phyloP scores from a whole-genome alignment of 2,329 filamentous ascomycete genomes.

The Mollisiaceae sp. region DNA sequence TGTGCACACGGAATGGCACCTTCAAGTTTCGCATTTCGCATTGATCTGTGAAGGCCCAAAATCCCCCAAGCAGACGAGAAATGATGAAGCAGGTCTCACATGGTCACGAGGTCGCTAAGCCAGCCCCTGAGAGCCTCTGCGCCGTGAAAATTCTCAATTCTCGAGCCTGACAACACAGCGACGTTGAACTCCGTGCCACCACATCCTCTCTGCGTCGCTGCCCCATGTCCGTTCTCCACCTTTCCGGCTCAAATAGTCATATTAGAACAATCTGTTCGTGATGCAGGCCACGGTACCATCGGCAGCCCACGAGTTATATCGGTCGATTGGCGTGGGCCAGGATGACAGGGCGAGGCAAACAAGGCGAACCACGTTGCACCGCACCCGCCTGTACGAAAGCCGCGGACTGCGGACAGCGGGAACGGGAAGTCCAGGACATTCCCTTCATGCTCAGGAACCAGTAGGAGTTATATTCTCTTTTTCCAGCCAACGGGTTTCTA shows the following conservation, averaged over 20 bases:
- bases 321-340: constrained; percentile 15
- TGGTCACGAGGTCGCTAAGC: constrained; percentile 11
- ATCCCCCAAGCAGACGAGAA: constrained; percentile 4
- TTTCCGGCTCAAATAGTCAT: constrained; percentile 8
- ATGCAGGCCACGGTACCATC: constrained; percentile 15
- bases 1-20: constrained; percentile 1
- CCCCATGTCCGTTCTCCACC: constrained; percentile 10
- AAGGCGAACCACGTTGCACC: constrained; percentile 42
- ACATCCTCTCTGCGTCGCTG: background rate
- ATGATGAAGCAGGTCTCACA: background rate
- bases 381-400: constrained; percentile 25
- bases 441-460: constrained; percentile 30
- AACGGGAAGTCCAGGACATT: constrained; percentile 22
- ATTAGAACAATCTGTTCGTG: constrained; percentile 18
- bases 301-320: constrained; percentile 16
- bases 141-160: background rate
- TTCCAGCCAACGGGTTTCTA: constrained; percentile 37
- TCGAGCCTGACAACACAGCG: constrained; percentile 11
- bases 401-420: constrained; percentile 29
- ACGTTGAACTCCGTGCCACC: constrained; percentile 12
- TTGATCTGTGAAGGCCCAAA: constrained; percentile 3
- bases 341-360: constrained; percentile 31
- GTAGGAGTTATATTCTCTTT: constrained; percentile 32
- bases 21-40: background rate
- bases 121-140: constrained; percentile 5